phyloP scores from a whole-genome alignment of 1,284 basidiomycete species.

The Ceratobasidium sp. region DNA sequence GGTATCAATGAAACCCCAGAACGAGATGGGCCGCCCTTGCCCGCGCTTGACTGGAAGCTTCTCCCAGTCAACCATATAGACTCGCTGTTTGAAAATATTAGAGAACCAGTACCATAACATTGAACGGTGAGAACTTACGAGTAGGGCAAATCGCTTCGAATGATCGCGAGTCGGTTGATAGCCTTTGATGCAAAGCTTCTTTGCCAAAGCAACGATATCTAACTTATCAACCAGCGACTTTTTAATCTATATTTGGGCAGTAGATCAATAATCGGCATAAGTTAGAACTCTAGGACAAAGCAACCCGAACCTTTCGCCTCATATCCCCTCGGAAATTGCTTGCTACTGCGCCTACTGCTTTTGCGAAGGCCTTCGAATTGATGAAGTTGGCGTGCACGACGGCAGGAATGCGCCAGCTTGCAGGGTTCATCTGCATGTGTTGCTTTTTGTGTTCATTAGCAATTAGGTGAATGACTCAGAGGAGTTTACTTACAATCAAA shows the following conservation, averaged over 20 bases:
- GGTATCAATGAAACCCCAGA: constrained; percentile 20
- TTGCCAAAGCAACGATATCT: not conserved
- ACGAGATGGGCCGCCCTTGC: not conserved
- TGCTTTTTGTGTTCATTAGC: not conserved
- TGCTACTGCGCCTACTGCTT: constrained; percentile 19
- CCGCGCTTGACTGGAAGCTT: constrained; percentile 2
- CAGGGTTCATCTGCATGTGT: constrained; percentile 31
- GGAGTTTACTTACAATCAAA: constrained; percentile 9
- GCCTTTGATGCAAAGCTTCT: constrained; percentile 22
- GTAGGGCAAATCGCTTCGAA: constrained; percentile 13
- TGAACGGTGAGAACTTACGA: constrained; percentile 9
- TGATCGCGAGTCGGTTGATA: constrained; percentile 20
- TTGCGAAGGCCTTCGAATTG: constrained; percentile 9
- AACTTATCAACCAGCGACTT: constrained; percentile 11
- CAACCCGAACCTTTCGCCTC: constrained; percentile 31
- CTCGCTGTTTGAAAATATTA: constrained; percentile 8
- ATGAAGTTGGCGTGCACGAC: constrained; percentile 27
- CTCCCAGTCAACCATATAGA: constrained; percentile 18
- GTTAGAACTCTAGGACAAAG: not conserved
- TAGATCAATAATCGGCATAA: not conserved
- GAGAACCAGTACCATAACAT: not conserved
- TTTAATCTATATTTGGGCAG: not conserved
- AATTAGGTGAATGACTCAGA: not conserved
- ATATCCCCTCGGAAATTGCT: constrained; percentile 35
- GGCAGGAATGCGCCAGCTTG: constrained; percentile 19